A percentile compares a stretch with the other conserved stretches of the same genome.
Conservation (phyloP, 495 filamentous ascomycete species). For the Hypomontagnella submonticulosa region DNA sequence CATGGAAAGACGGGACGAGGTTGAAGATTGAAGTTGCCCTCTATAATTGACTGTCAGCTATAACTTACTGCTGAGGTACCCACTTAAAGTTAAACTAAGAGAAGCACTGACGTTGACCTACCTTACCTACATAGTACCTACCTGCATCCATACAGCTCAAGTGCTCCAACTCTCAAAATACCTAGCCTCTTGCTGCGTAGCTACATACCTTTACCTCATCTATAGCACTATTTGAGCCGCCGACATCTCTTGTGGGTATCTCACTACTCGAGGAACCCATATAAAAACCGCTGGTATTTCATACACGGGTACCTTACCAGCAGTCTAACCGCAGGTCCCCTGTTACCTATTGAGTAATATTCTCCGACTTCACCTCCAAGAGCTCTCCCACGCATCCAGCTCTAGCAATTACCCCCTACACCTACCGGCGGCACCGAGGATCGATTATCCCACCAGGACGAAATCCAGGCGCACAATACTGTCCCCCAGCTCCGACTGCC, state of each 20-base stretch:
- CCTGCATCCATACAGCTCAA: slow-evolving; percentile 11
- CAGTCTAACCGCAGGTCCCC: slow-evolving; percentile 3
- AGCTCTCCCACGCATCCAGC: slow-evolving; percentile 21
- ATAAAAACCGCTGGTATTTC: neutral
- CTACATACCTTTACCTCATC: slow-evolving; percentile 4
- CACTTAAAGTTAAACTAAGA: slow-evolving; percentile 32
- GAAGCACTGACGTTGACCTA: slow-evolving; percentile 39
- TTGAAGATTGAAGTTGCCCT: slow-evolving; percentile 2
- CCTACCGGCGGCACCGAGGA: neutral
- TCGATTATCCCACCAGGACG: neutral
- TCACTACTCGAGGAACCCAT: neutral
- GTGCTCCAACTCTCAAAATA: slow-evolving; percentile 28
- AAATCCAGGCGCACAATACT: neutral
- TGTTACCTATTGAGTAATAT: slow-evolving; percentile 27
- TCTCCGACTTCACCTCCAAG: slow-evolving; percentile 18
- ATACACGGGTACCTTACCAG: slow-evolving; percentile 5
- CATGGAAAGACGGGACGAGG: neutral
- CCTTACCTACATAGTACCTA: slow-evolving; percentile 4
- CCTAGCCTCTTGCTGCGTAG: slow-evolving; percentile 6
- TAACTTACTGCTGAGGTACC: slow-evolving; percentile 2
- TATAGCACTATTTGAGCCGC: slow-evolving; percentile 1
- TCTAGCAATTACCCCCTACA: slow-evolving; percentile 3
- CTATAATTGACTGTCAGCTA: neutral
- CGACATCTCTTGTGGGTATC: neutral
- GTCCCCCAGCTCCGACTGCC: slow-evolving; percentile 16